Evolutionary conservation across 495 filamentous ascomycete species (phyloP).

Genomic region (Hypoxylon trugodes): DNA sequence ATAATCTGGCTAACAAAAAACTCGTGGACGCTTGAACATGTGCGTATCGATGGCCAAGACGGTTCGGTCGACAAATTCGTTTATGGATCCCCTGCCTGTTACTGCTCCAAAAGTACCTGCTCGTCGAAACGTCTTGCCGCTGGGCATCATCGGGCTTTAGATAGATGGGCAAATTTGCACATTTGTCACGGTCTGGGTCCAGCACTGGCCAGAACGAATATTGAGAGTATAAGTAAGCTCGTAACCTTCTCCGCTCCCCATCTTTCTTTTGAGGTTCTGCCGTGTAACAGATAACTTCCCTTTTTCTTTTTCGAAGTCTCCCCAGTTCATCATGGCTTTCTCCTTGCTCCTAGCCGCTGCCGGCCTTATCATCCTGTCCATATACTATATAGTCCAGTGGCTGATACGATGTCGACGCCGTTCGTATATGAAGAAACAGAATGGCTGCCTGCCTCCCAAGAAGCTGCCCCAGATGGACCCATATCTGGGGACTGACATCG

Average conservation of each 20-base stretch:
- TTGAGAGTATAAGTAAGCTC: slow-evolving; percentile 40
- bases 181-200: slow-evolving; percentile 40
- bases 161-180: slow-evolving; percentile 21
- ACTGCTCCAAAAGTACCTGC: slow-evolving; percentile 32
- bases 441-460: slow-evolving; percentile 38
- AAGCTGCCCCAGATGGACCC: slow-evolving; percentile 40
- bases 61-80: slow-evolving; percentile 16
- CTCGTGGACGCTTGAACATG: slow-evolving; percentile 38
- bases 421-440: slow-evolving; percentile 20
- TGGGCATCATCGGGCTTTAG: slow-evolving; percentile 42
- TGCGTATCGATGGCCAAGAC: slow-evolving; percentile 40
- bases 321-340: slow-evolving; percentile 30
- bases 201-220: slow-evolving; percentile 30
- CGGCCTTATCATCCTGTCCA: slow-evolving; percentile 18
- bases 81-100: slow-evolving; percentile 41
- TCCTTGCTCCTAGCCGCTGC: slow-evolving; percentile 25
- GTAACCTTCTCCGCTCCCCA: slow-evolving; percentile 34
- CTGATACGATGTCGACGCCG: slow-evolving; percentile 32
- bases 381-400: slow-evolving; percentile 32
- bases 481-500: slow-evolving; percentile 43
- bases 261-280: slow-evolving; percentile 26
- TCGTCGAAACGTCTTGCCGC: slow-evolving; percentile 27
- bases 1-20: slow-evolving; percentile 39
- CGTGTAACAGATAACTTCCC: slow-evolving; percentile 28
- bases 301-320: not conserved